phyloP scores from a whole-genome alignment of 768 basidiomycete genomes.

The Lactarius pseudohatsudake region DNA sequence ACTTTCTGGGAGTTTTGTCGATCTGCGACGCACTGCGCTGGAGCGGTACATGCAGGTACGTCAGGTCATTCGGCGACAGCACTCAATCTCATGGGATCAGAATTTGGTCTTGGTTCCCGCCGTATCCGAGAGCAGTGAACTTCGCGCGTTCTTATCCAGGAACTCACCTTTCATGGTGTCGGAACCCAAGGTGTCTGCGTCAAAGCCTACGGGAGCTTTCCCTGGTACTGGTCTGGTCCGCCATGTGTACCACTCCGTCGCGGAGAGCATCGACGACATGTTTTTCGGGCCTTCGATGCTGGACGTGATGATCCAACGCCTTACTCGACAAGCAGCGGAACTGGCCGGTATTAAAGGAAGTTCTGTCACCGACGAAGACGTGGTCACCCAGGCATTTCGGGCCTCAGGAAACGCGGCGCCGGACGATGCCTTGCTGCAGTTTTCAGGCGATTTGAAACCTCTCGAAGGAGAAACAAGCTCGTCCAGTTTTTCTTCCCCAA shows the following conservation, averaged over 20 bases:
- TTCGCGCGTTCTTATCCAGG: slow-evolving; percentile 83
- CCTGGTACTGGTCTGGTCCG: slow-evolving; percentile 78
- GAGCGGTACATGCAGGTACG: slow-evolving; percentile 90
- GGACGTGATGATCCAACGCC: slow-evolving; percentile 89
- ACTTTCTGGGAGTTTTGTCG: slow-evolving; percentile 86
- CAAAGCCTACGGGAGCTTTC: slow-evolving; percentile 50
- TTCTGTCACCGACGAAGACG: slow-evolving; percentile 78
- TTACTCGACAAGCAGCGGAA: slow-evolving; percentile 87
- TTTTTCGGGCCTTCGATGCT: slow-evolving; percentile 95
- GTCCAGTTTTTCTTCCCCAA: slow-evolving; percentile 88
- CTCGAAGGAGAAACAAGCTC: slow-evolving; percentile 86
- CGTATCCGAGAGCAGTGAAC: slow-evolving; percentile 79
- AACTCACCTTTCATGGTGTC: slow-evolving; percentile 79
- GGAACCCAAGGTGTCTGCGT: slow-evolving; percentile 36
- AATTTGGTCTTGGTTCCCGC: slow-evolving; percentile 68
- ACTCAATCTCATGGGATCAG: slow-evolving; percentile 41
- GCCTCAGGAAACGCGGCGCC: slow-evolving; percentile 63
- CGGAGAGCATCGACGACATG: slow-evolving; percentile 96
- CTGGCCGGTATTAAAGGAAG: slow-evolving; percentile 81
- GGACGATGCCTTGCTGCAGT: slow-evolving; percentile 68
- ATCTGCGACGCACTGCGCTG: slow-evolving; percentile 70
- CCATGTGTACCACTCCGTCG: slow-evolving; percentile 86
- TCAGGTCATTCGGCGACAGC: slow-evolving; percentile 8
- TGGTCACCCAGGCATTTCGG: slow-evolving; percentile 76
- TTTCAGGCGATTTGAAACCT: slow-evolving; percentile 76